phyloP scores from a whole-genome alignment of 1,139 yeast genomes.

The Zygosaccharomyces pseudobailii region DNA sequence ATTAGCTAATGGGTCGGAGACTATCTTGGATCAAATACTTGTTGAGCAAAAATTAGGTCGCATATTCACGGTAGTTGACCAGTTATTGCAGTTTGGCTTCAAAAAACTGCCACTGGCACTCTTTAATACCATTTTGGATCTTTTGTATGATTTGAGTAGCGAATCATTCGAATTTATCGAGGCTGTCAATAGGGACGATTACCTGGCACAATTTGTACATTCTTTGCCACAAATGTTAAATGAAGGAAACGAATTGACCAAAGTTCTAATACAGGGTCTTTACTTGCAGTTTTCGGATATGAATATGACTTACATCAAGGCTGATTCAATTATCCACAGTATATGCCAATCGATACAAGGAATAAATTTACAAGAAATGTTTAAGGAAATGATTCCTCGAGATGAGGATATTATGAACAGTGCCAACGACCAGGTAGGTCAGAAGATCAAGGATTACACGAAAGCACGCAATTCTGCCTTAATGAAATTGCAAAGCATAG shows the following conservation, averaged over 20 bases:
- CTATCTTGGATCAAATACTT: conserved; percentile 50
- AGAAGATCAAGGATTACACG: conserved; percentile 38
- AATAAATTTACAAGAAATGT: conserved; percentile 38
- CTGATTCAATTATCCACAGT: conserved; percentile 31
- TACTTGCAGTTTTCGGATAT: conserved; percentile 53
- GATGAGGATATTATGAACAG: conserved; percentile 35
- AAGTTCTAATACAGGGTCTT: conserved; percentile 55
- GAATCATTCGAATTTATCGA: conserved; percentile 57
- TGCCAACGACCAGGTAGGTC: conserved; percentile 41
- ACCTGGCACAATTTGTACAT: conserved; percentile 26
- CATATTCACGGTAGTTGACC: conserved; percentile 43
- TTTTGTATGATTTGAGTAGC: conserved; percentile 61
- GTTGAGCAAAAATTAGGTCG: conserved; percentile 36
- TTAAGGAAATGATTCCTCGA: conserved; percentile 24
- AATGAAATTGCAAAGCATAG: conserved; percentile 57
- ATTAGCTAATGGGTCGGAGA: conserved; percentile 61
- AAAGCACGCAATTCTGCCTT: conserved; percentile 46
- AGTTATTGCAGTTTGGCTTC: conserved; percentile 36
- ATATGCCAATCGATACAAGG: conserved; percentile 31
- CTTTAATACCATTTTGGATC: conserved; percentile 52
- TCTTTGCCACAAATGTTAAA: conserved; percentile 27
- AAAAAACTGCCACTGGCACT: conserved; percentile 40
- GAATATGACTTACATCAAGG: conserved; percentile 21
- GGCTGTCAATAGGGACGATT: conserved; percentile 27
- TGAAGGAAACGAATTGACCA: conserved; percentile 41